These are phyloP conservation scores for Hypomyces rosellus DNA, from an alignment of 2,329 filamentous ascomycete genomes.

Conservation along the genomic window DNA sequence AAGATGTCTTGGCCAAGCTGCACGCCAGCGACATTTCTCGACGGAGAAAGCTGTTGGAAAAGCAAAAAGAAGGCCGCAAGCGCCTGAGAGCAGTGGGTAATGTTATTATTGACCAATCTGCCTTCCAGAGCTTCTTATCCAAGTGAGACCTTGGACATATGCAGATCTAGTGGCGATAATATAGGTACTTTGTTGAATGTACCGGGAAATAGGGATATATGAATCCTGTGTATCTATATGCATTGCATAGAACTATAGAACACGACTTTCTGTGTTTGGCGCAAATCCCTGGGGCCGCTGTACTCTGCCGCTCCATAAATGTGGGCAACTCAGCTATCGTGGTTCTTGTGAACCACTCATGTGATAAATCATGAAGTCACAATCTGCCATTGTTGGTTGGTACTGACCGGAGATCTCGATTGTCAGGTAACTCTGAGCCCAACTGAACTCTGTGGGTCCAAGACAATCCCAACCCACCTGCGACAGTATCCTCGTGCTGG, in stretches of 20 bases:
- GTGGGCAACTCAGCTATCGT: too few relatives aligned
- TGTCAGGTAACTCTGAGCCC: constrained; percentile 33
- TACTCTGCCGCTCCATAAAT: too few relatives aligned
- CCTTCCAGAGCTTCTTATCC: constrained; percentile 88
- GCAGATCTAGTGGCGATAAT: too few relatives aligned
- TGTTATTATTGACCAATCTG: constrained; percentile 91
- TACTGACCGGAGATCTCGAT: constrained; percentile 9
- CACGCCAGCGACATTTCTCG: constrained; percentile 84
- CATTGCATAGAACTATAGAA: too few relatives aligned
- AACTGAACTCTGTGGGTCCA: constrained; percentile 30
- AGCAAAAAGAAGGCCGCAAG: constrained; percentile 94
- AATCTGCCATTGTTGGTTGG: too few relatives aligned
- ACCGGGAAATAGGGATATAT: too few relatives aligned
- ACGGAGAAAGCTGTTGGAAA: constrained; percentile 82
- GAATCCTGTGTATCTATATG: too few relatives aligned
- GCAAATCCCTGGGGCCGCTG: too few relatives aligned
- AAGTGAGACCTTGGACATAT: constrained; percentile 44
- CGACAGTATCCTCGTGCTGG: constrained; percentile 39
- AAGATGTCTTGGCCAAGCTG: constrained; percentile 88
- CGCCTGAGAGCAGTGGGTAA: constrained; percentile 78
- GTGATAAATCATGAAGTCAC: too few relatives aligned
- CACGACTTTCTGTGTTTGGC: too few relatives aligned
- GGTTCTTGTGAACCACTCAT: too few relatives aligned
- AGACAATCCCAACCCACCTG: constrained; percentile 32
- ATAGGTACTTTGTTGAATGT: too few relatives aligned